phyloP scores from a whole-genome alignment of 2,329 filamentous ascomycete genomes.

The Beauveria brongniartii region DNA sequence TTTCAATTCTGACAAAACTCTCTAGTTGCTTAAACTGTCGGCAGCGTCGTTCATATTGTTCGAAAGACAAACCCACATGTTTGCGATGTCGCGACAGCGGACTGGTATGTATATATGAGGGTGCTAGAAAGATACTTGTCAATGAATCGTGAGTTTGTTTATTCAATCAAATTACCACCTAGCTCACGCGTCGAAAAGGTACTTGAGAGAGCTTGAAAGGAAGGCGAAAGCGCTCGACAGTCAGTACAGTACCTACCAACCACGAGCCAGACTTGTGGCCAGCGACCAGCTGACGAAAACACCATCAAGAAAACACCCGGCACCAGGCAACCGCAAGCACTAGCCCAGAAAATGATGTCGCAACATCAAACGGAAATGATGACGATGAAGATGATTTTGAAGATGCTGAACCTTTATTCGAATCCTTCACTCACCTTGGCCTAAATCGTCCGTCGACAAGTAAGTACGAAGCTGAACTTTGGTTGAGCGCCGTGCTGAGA shows the following conservation, averaged over 20 bases:
- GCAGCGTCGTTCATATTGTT: slow-evolving; percentile 27
- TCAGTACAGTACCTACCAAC: slow-evolving; percentile 12
- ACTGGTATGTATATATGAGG: slow-evolving; percentile 26
- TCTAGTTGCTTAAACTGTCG: slow-evolving; percentile 28
- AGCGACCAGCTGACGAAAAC: neutral
- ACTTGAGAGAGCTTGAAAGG: slow-evolving; percentile 25
- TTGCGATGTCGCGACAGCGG: slow-evolving; percentile 24
- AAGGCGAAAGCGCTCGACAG: slow-evolving; percentile 25
- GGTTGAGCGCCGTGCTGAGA: neutral
- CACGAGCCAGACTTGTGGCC: no score
- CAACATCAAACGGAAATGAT: slow-evolving; percentile 14
- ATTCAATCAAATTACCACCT: neutral
- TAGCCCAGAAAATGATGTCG: neutral
- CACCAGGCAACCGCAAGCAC: neutral
- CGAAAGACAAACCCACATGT: slow-evolving; percentile 28
- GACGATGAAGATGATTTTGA: slow-evolving; percentile 23
- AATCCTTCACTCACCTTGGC: slow-evolving; percentile 27
- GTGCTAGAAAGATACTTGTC: slow-evolving; percentile 26
- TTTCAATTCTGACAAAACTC: neutral
- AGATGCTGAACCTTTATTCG: slow-evolving; percentile 24
- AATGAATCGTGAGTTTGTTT: slow-evolving; percentile 23
- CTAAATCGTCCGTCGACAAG: slow-evolving; percentile 24
- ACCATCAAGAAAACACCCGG: neutral
- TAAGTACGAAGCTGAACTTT: slow-evolving; percentile 7
- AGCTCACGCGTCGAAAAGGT: slow-evolving; percentile 15